Percentiles rank a stretch among this genome's conserved stretches.
These are phyloP conservation scores for Mucor circinelloides DNA, from an alignment of 371 early-diverging fungal species.

Conservation along the genomic window DNA sequence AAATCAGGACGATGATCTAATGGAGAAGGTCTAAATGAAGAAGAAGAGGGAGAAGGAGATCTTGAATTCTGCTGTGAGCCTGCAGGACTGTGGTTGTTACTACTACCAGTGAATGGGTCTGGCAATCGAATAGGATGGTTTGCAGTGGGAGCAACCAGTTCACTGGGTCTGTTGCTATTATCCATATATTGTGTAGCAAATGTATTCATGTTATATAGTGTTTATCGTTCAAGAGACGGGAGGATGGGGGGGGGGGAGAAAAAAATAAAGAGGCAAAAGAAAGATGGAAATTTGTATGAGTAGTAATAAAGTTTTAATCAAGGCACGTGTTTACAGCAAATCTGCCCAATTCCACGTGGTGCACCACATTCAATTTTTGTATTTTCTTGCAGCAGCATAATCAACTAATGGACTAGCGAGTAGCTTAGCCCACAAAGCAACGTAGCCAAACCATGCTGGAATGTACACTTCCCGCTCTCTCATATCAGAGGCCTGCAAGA, in stretches of 20 bases:
- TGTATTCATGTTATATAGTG: neutral
- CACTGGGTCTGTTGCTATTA: neutral
- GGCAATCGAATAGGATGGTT: neutral
- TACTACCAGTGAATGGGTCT: neutral
- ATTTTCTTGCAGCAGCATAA: slow-evolving; percentile 56
- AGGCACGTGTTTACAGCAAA: neutral
- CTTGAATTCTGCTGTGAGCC: slow-evolving; percentile 10
- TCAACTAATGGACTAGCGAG: slow-evolving; percentile 69
- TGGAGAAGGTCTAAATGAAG: slow-evolving; percentile 24
- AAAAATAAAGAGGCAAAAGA: neutral
- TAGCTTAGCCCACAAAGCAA: slow-evolving; percentile 54
- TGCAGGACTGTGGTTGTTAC: slow-evolving; percentile 2
- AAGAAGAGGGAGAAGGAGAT: slow-evolving; percentile 15
- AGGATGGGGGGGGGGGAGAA: neutral
- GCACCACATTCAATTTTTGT: slow-evolving; percentile 17
- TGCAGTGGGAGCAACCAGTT: neutral
- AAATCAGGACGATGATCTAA: slow-evolving; percentile 36
- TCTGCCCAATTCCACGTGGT: neutral
- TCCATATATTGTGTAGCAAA: neutral
- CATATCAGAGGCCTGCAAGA: slow-evolving; percentile 64
- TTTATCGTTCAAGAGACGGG: neutral
- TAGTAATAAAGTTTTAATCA: neutral
- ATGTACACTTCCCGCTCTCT: slow-evolving; percentile 62
- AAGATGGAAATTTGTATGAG: neutral
- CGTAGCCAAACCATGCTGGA: slow-evolving; percentile 62